phyloP scores from a whole-genome alignment of 257 asterid genomes.

The Pogostemon cablin region DNA sequence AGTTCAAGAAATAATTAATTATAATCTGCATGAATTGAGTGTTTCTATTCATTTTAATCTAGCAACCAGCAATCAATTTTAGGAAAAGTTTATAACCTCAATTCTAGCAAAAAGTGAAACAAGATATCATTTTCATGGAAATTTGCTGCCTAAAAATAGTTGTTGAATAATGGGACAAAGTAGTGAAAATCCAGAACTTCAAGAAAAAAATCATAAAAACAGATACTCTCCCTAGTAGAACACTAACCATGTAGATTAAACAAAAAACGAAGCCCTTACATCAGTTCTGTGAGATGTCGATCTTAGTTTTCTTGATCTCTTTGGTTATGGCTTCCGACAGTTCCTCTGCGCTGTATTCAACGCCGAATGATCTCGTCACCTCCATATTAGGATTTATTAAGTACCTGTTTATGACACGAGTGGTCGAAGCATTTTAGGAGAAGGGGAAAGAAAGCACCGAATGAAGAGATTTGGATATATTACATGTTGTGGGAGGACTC shows the following conservation, averaged over 20 bases:
- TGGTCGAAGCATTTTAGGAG: background rate
- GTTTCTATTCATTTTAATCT: no score
- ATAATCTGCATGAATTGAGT: no score
- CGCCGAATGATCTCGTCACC: conserved; percentile 82
- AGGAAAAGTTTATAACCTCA: no score
- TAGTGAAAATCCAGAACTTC: background rate
- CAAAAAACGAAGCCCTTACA: background rate
- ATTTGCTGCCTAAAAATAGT: background rate
- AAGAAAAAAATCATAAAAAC: background rate
- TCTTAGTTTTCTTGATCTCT: conserved; percentile 53
- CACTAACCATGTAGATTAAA: no score
- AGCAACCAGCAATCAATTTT: no score
- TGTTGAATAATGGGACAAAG: background rate
- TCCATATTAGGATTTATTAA: conserved; percentile 78
- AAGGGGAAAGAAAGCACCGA: background rate
- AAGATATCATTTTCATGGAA: background rate
- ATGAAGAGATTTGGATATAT: background rate
- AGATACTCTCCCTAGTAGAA: no score
- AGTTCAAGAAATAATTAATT: no score
- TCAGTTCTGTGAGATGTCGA: conserved; percentile 28
- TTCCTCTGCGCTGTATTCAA: conserved; percentile 70
- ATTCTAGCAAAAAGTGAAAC: background rate
- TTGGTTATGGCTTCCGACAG: conserved; percentile 61
- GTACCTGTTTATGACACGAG: conserved; percentile 57
- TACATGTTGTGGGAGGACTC: conserved; percentile 93